These are phyloP conservation scores for Moniliella sp. DNA, from an alignment of 1,284 basidiomycete genomes.

Conservation along the genomic window DNA sequence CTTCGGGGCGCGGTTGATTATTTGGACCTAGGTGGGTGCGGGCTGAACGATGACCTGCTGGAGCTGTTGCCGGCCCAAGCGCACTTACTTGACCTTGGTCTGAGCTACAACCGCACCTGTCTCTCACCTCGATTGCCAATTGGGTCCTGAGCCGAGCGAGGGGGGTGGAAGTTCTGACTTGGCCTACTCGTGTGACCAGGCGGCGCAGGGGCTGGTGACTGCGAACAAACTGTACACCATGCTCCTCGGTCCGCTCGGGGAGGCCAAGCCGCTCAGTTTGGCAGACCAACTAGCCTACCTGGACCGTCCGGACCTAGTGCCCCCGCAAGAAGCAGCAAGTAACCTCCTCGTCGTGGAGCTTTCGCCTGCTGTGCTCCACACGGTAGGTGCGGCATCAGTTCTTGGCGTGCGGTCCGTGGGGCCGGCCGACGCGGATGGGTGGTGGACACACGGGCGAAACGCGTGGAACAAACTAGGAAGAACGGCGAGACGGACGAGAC, in stretches of 20 bases:
- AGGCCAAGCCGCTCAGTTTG: constrained; percentile 8
- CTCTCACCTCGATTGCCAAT: constrained; percentile 46
- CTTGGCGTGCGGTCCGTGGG: constrained; percentile 69
- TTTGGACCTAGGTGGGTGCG: constrained; percentile 68
- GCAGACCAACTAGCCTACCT: constrained; percentile 43
- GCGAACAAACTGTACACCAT: background rate
- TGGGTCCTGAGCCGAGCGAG: constrained; percentile 52
- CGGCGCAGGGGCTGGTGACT: constrained; percentile 36
- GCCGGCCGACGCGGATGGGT: constrained; percentile 91
- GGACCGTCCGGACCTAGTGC: constrained; percentile 37
- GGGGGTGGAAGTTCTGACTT: constrained; percentile 70
- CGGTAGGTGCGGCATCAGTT: constrained; percentile 53
- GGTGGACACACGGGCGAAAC: constrained; percentile 43
- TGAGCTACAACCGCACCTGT: constrained; percentile 59
- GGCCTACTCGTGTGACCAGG: constrained; percentile 41
- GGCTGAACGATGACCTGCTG: constrained; percentile 41
- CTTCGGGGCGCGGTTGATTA: constrained; percentile 55
- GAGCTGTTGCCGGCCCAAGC: constrained; percentile 46
- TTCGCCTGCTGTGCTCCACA: constrained; percentile 49
- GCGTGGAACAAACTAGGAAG: constrained; percentile 1
- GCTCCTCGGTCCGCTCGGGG: constrained; percentile 40
- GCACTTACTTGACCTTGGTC: constrained; percentile 43
- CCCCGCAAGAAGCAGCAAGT: constrained; percentile 37
- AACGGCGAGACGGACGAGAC: background rate
- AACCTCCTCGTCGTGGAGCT: constrained; percentile 71